Evolutionary conservation across 106 monocot genomes (phyloP), one percentile per base, ranked within the genome.

Genomic region (Gastrodia elata): DNA sequence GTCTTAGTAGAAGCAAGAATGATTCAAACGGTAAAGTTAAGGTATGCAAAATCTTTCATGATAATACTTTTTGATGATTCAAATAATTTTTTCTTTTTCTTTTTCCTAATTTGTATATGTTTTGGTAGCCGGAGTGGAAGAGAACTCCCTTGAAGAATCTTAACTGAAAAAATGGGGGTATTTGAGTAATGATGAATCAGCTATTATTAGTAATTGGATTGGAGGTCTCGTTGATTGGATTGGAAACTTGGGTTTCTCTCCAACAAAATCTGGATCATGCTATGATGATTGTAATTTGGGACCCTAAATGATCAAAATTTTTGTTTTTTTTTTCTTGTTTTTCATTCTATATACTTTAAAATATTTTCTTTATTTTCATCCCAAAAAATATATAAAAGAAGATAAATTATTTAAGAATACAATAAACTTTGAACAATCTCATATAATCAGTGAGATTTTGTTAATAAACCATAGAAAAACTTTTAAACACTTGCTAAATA

Each of bases 61-160:
- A 67, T 36, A 2, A 4, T 30, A 24, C n/a, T n/a, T 68, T 68
- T 24, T 39, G 38, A 24, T 68, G 68, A 68, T 20, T n/a, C 5
- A 6, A 67, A 18, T 25, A 11, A 68, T 8, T n/a, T 14, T 5
- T 16, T 65, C 2, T 1, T 64, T 33, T 8, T 33, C 1, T 13
- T 64, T 32, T 36, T 18, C 2, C 0, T 59, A 15, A 68, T 0
- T 0, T 15, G 1, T 3, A 38, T 38, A 20, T 6, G 22, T 5
- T 38, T 39, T 69, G 18, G 38, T 25, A 69, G 68, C 11, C 8
- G 7, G 68, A 69, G 39, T 39, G 68, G 11, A 69, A 69, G 4
- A 69, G 68, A 24, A 22, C 68, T 69, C 39, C 68, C 6, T 25
- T 69, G 25, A 69, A 39, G 68, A 38, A 25, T 39, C 68, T 69